Conservation (phyloP, 2,329 filamentous ascomycete species). For the Elsinoe arachidis region DNA sequence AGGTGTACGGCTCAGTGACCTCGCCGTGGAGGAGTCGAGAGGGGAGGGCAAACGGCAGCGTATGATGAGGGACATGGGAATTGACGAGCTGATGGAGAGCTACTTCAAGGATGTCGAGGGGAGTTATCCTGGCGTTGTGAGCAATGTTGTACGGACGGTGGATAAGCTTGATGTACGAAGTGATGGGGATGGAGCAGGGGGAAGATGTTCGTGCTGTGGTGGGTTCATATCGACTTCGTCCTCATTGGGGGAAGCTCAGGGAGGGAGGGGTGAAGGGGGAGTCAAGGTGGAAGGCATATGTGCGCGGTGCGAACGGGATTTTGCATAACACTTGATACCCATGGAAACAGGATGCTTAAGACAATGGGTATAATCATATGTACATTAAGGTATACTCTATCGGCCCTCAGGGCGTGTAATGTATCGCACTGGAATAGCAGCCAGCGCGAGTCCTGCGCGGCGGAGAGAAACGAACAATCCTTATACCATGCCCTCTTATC, state of each 20-base stretch:
- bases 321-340: conserved; percentile 10
- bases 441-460: neutral
- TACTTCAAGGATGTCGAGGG: conserved; percentile 83
- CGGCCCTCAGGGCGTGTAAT: conserved; percentile 6
- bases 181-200: conserved; percentile 25
- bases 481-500: too few species aligned
- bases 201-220: conserved; percentile 58
- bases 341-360: neutral
- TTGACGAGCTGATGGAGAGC: conserved; percentile 80
- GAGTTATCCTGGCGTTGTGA: conserved; percentile 82
- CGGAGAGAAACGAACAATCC: neutral
- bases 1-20: conserved; percentile 14
- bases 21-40: conserved; percentile 17
- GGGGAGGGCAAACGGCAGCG: neutral
- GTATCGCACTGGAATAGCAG: neutral
- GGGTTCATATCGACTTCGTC: neutral
- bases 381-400: conserved; percentile 12
- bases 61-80: conserved; percentile 43
- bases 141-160: conserved; percentile 90
- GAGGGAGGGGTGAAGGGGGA: neutral
- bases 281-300: neutral
- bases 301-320: conserved; percentile 9
- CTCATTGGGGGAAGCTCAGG: neutral
- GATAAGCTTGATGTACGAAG: conserved; percentile 59
- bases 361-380: neutral